Base-by-base conservation (phyloP, 345 rosid genomes). In the Salix caprea region DNA sequence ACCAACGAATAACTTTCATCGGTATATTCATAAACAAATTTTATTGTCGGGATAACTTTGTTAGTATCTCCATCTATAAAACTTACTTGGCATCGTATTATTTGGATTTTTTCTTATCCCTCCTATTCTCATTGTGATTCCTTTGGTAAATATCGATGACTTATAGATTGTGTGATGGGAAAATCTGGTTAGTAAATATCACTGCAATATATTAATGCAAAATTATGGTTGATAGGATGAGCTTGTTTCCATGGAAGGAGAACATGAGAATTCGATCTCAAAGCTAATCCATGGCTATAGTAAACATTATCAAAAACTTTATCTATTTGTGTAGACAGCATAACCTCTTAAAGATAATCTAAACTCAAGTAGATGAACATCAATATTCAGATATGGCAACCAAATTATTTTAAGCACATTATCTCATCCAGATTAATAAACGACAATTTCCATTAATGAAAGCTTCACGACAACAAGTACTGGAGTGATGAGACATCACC, bases 241-340 rank as follows among this genome's bases (percentile, higher is more conserved):
- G 0, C 11, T 54, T 54, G 21, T 54, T 54, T 54, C 19, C 11
- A 21, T 21, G 12, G 1, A 54, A 54, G 0, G 3, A 54, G 3
- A n/a, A 54, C 9, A 54, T 54, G 24, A 7, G 1, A 54, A 7
- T 21, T 54, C 8, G n/a, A 9, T 3, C 58, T 21, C 24, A 54
- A 21, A 54, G 3, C 2, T 54, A 23, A 10, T 3, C 0, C 0
- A 7, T 0, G 1, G 24, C 1, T 21, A 19, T 10, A 18, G 7
- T 52, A 52, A 52, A 52, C 10, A 6, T 52, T 3, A 19, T 6
- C 2, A 52, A 52, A 2, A 1, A 19, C 1, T 54, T 10, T 2
- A 40, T 40, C 14, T 0, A 40, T 40, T 40, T 10, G 0, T 0
- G 0, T 11, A 9, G 14, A 19, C 24, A 54, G 4, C 36, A 34